Conservation (phyloP, 371 early-diverging fungal genomes). For the Rhizopus sp. region DNA sequence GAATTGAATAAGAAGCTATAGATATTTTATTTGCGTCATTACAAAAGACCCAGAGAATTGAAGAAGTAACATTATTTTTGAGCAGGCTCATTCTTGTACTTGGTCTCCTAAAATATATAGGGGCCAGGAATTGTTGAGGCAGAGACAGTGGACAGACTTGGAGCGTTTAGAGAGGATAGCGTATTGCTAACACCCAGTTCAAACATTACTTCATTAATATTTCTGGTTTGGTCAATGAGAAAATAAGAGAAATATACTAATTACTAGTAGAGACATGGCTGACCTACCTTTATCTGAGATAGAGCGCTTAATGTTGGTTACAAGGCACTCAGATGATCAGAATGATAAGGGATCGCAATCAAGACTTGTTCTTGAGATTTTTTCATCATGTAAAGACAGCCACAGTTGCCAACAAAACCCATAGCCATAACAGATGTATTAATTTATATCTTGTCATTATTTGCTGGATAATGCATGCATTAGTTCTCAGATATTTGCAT, state of each 20-base stretch:
- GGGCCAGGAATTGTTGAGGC: slow-evolving; percentile 12
- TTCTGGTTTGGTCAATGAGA: slow-evolving; percentile 4
- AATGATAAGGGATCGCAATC: slow-evolving; percentile 9
- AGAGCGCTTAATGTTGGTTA: slow-evolving; percentile 8
- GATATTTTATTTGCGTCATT: too few relatives aligned
- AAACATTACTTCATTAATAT: slow-evolving; percentile 2
- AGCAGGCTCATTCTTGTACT: slow-evolving; percentile 19
- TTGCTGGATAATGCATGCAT: slow-evolving; percentile 12
- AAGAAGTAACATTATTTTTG: slow-evolving; percentile 16
- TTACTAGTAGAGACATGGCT: slow-evolving; percentile 6
- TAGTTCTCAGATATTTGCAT: slow-evolving; percentile 8
- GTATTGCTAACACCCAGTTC: not conserved
- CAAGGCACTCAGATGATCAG: slow-evolving; percentile 8
- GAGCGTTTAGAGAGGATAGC: slow-evolving; percentile 1
- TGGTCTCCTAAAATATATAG: slow-evolving; percentile 17
- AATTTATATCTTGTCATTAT: slow-evolving; percentile 16
- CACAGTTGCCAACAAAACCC: slow-evolving; percentile 14
- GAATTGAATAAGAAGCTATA: too few relatives aligned
- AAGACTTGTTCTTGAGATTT: slow-evolving; percentile 10
- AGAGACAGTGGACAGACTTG: slow-evolving; percentile 8
- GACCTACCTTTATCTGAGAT: slow-evolving; percentile 5
- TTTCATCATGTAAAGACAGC: slow-evolving; percentile 11
- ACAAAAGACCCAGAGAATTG: too few relatives aligned
- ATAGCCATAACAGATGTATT: slow-evolving; percentile 17
- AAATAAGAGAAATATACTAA: slow-evolving; percentile 9